These are phyloP conservation scores for Yamagishiella unicocca DNA, from an alignment of 139 green algal species.

Conservation along the genomic window DNA sequence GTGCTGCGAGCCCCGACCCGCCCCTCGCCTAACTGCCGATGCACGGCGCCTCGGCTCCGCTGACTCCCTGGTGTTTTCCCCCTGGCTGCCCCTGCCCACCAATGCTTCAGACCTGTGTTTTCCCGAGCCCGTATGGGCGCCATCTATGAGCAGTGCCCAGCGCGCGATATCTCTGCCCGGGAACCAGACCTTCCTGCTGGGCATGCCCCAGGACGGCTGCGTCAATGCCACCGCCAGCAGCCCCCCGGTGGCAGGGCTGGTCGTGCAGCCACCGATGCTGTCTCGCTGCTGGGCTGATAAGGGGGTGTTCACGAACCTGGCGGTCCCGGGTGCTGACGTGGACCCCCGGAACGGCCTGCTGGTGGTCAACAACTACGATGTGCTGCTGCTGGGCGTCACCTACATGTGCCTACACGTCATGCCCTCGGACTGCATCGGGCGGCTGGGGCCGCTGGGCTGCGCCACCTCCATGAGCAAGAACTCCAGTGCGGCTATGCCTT, in stretches of 20 bases:
- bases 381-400: background rate
- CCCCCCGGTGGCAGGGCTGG: background rate
- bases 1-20: no score
- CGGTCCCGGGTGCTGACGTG: background rate
- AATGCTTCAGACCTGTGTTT: conserved; percentile 13
- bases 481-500: background rate
- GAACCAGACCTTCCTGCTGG: background rate
- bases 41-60: no score
- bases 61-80: background rate
- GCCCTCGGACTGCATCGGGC: background rate
- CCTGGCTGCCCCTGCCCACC: background rate
- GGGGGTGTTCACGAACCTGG: background rate
- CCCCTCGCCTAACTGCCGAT: no score
- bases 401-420: conserved; percentile 18
- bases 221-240: background rate
- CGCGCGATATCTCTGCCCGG: background rate
- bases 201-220: background rate
- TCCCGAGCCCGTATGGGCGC: background rate
- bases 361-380: conserved; percentile 2
- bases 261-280: conserved; percentile 6
- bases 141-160: background rate
- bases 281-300: conserved; percentile 6
- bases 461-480: background rate
- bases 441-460: background rate
- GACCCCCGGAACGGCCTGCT: background rate